Evolutionary conservation across 352 stramenopile species (phyloP).

Genomic region (Phytophthora sojae): DNA sequence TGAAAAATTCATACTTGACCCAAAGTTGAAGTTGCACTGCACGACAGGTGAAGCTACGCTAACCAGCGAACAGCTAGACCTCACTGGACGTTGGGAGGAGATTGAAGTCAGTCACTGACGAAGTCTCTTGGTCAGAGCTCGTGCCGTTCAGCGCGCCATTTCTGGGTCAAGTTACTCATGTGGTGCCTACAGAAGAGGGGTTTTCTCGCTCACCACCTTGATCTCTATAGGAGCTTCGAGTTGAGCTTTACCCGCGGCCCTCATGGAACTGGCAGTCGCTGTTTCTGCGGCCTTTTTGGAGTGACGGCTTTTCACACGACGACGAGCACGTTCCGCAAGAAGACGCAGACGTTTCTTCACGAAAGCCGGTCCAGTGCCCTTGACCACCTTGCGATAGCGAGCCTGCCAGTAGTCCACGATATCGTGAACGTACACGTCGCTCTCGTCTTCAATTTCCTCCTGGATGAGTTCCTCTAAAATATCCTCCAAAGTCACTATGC

Average conservation of each 20-base stretch:
- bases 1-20: too few species aligned
- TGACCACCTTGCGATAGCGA: constrained; percentile 34
- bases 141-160: neutral
- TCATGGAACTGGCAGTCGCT: constrained; percentile 23
- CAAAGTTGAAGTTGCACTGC: too few species aligned
- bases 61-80: too few species aligned
- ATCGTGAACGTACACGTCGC: constrained; percentile 74
- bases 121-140: too few species aligned
- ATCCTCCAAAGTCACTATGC: constrained; percentile 94
- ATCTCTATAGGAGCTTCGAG: constrained; percentile 49
- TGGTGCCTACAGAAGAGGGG: constrained; percentile 43
- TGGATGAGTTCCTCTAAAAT: constrained; percentile 93
- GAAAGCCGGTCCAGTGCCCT: constrained; percentile 44
- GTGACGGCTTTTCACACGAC: constrained; percentile 48
- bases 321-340: constrained; percentile 46
- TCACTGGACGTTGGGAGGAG: too few species aligned
- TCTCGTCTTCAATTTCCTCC: constrained; percentile 94
- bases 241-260: constrained; percentile 13
- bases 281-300: constrained; percentile 35
- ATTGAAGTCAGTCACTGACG: neutral
- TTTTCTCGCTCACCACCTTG: constrained; percentile 60
- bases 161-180: neutral
- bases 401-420: constrained; percentile 71
- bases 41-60: too few species aligned
- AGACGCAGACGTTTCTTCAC: constrained; percentile 53